Evolutionary conservation across 176 grass and related monocot genomes (phyloP).

Genomic region (Carex parvula): DNA sequence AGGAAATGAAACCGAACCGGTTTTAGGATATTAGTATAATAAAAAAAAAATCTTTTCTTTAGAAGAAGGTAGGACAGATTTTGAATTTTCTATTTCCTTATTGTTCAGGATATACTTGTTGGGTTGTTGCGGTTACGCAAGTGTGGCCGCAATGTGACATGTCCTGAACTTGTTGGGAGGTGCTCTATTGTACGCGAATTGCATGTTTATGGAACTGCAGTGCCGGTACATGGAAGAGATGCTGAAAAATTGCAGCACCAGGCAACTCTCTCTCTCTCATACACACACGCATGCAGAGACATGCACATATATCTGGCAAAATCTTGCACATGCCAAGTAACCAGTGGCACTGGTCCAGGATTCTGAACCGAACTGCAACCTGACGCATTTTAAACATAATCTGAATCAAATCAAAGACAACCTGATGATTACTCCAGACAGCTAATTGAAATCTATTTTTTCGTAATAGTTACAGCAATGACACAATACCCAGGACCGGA

Average conservation of each 20-base stretch:
- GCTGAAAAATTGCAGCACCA: slow-evolving; percentile 86
- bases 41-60: not conserved
- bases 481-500: not conserved
- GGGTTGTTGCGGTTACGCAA: slow-evolving; percentile 75
- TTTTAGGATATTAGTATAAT: too few species aligned
- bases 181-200: slow-evolving; percentile 97
- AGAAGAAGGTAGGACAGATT: not conserved
- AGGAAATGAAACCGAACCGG: too few species aligned
- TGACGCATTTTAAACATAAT: not conserved
- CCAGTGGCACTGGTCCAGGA: not conserved
- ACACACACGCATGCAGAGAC: not conserved
- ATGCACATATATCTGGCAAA: not conserved
- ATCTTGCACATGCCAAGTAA: not conserved
- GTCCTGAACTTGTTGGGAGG: slow-evolving; percentile 79
- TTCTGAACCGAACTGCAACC: not conserved
- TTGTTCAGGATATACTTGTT: slow-evolving; percentile 87
- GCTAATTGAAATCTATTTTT: not conserved
- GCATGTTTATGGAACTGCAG: slow-evolving; percentile 97
- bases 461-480: not conserved
- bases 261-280: slow-evolving; percentile 34
- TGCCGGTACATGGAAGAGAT: slow-evolving; percentile 93
- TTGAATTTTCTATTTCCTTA: slow-evolving; percentile 19
- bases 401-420: not conserved
- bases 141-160: slow-evolving; percentile 79
- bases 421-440: not conserved